Conservation (phyloP, 208 protist species). For the Histomonas meleagridis region DNA sequence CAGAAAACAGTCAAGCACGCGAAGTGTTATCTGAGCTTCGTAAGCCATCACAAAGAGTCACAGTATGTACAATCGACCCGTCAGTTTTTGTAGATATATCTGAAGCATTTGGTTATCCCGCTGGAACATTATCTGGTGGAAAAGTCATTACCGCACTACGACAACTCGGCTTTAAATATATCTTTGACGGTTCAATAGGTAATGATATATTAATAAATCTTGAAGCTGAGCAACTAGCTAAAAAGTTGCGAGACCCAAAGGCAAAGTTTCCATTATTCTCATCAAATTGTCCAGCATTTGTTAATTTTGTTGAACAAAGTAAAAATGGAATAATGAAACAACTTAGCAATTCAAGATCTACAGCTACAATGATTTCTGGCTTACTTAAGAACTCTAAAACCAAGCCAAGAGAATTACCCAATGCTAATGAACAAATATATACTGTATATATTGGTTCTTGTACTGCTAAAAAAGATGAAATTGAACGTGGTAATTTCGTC, state of each 20-base stretch:
- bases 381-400: slow-evolving; percentile 18
- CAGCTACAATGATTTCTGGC: not conserved
- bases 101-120: not conserved
- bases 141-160: not conserved
- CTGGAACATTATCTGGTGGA: not conserved
- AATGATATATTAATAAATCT: slow-evolving; percentile 35
- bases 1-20: not conserved
- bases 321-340: slow-evolving; percentile 6
- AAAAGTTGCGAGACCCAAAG: slow-evolving; percentile 35
- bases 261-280: slow-evolving; percentile 49
- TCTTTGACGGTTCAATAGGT: not conserved
- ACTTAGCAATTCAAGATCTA: not conserved
- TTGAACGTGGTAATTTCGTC: not conserved
- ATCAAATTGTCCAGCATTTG: slow-evolving; percentile 50
- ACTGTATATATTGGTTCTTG: not conserved
- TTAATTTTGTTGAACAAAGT: slow-evolving; percentile 45
- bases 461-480: not conserved
- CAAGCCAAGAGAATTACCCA: no score
- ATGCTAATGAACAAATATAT: no score
- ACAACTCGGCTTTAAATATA: not conserved
- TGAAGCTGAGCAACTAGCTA: slow-evolving; percentile 47
- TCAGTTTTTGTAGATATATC: not conserved
- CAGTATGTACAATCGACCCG: not conserved
- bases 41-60: not conserved
- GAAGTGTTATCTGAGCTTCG: not conserved